Conservation (phyloP, 306 rosid genomes). For the Ziziphus jujuba region DNA sequence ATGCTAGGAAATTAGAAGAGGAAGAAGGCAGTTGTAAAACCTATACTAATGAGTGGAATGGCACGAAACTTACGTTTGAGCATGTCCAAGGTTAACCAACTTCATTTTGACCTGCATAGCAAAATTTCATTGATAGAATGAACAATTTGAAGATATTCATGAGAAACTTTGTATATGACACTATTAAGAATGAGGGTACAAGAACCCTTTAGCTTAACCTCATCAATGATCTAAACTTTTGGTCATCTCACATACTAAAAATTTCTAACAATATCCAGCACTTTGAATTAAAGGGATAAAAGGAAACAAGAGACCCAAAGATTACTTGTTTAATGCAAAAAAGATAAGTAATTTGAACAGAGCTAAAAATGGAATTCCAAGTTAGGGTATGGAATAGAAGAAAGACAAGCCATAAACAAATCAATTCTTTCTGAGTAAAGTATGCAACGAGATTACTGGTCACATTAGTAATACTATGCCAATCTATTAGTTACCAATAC, state of each 20-base stretch:
- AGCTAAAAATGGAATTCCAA: background rate
- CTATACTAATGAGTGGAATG: slow-evolving; percentile 19
- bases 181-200: background rate
- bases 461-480: background rate
- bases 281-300: background rate
- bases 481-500: too few relatives aligned
- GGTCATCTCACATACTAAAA: slow-evolving; percentile 12
- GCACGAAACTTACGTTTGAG: slow-evolving; percentile 67
- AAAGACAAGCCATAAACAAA: background rate
- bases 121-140: slow-evolving; percentile 25
- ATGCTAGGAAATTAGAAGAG: slow-evolving; percentile 1
- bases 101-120: slow-evolving; percentile 83
- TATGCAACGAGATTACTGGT: background rate
- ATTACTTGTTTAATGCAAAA: background rate
- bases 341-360: background rate
- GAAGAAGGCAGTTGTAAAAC: slow-evolving; percentile 5
- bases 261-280: background rate
- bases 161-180: background rate
- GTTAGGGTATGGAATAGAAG: background rate
- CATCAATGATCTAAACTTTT: slow-evolving; percentile 5
- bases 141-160: slow-evolving; percentile 7
- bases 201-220: slow-evolving; percentile 9
- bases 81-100: slow-evolving; percentile 76
- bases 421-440: background rate
- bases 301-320: background rate